phyloP scores from a whole-genome alignment of 179 eudicot species.

The Heliamphora pulchella region DNA sequence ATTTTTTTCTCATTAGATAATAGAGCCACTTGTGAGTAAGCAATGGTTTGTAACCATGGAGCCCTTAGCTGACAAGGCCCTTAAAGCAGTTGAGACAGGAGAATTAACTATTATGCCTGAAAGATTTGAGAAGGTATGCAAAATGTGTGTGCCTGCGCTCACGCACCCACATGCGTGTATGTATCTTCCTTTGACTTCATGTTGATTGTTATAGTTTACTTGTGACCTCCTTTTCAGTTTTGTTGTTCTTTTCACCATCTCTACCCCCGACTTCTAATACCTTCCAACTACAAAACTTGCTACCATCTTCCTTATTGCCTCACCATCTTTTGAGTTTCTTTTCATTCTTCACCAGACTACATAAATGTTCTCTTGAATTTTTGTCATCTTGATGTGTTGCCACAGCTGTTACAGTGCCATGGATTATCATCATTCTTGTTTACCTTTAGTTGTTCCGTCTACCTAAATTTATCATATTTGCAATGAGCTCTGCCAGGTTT shows the following conservation, averaged over 20 bases:
- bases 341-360: slow-evolving; percentile 4
- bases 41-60: slow-evolving; percentile 99
- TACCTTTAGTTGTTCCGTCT: slow-evolving; percentile 6
- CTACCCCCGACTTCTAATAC: neutral
- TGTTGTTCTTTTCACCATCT: neutral
- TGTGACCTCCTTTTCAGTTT: neutral
- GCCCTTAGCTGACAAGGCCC: slow-evolving; percentile 85
- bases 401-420: neutral
- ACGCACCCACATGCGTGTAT: neutral
- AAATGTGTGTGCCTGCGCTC: too few relatives aligned
- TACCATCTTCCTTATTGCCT: neutral
- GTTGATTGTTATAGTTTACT: neutral
- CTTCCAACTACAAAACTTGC: neutral
- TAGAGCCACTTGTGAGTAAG: slow-evolving; percentile 94
- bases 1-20: slow-evolving; percentile 45
- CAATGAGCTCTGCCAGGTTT: slow-evolving; percentile 7
- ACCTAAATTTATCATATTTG: neutral
- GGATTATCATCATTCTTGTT: neutral
- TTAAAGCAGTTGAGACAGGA: slow-evolving; percentile 74
- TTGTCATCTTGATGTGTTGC: neutral
- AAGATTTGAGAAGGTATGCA: slow-evolving; percentile 84
- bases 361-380: slow-evolving; percentile 1
- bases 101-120: slow-evolving; percentile 83
- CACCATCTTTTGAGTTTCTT: neutral
- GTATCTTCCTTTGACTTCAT: neutral